Percentiles rank a stretch among this genome's conserved stretches.
Evolutionary conservation across 1,284 basidiomycete genomes (phyloP).

Genomic region (Sanghuangporus sanghuang): DNA sequence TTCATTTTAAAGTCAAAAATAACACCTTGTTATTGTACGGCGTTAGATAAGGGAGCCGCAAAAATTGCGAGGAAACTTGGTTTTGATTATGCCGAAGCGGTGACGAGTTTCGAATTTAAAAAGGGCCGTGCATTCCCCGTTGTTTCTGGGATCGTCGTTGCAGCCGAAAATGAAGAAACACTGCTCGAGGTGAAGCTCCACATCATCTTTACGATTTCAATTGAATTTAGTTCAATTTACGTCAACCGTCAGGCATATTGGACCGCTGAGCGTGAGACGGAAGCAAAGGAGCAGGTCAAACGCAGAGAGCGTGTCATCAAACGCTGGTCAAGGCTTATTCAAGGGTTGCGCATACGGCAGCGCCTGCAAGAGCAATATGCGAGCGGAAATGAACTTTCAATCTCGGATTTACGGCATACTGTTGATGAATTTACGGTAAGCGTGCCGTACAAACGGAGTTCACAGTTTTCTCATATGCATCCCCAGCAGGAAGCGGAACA

Average conservation of each 20-base stretch:
- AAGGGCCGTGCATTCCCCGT: constrained; percentile 85
- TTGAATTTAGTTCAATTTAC: background rate
- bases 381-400: constrained; percentile 26
- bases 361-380: constrained; percentile 82
- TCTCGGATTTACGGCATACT: background rate
- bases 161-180: constrained; percentile 70
- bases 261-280: constrained; percentile 74
- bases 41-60: constrained; percentile 76
- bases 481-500: constrained; percentile 24
- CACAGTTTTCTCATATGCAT: background rate
- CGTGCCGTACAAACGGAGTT: background rate
- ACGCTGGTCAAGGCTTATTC: constrained; percentile 85
- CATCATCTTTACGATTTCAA: background rate
- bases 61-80: constrained; percentile 87
- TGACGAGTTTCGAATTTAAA: constrained; percentile 94
- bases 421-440: constrained; percentile 7
- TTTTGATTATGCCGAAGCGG: constrained; percentile 91
- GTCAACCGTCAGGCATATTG: constrained; percentile 63
- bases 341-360: constrained; percentile 81
- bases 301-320: constrained; percentile 80
- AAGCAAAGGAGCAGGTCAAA: constrained; percentile 74
- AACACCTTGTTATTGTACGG: constrained; percentile 6
- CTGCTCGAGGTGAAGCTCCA: constrained; percentile 65
- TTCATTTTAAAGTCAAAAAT: constrained; percentile 16
- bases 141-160: constrained; percentile 84